Evolutionary conservation across 768 basidiomycete species (phyloP), one percentile per base, ranked within the genome.

Genomic region (Lactifluus volemus): DNA sequence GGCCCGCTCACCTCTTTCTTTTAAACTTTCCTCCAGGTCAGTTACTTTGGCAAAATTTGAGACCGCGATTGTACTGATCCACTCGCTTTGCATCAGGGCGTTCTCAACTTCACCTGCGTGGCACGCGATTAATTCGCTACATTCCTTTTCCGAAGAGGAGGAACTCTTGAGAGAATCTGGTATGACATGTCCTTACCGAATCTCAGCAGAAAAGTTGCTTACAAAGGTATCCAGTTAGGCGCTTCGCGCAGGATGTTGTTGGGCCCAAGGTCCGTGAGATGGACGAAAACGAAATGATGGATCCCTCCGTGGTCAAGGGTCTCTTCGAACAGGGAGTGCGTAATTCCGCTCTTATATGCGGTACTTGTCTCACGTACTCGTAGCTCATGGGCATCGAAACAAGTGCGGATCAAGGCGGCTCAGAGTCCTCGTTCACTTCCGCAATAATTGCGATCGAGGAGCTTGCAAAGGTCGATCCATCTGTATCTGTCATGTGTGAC

Each of bases 351-450:
- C 42, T 32, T 14, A 39, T 59, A 51, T 17, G 17, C 57, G 47
- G 25, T 41, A 42, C 53, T 48, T 34, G 32, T 44, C 45, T 61
- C 45, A 53, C 41, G 19, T 54, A 36, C 17, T 19, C 29, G 39
- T 49, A 97, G 93, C 82, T 98, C 50, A 99, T 99, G 97, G 96
- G 92, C 41, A 96, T 99, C 60, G 97, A 98, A 75, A 98, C 92
- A 7, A 81, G 80, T 51, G 80, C 81, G 17, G 91, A 87, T 25
- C 81, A 89, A 60, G 90, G 89, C 4, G 97, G 97, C 39, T 80
- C 95, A 4, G 95, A 89, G 68, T 87, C 83, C 34, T 92, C 92
- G 2, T 99, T 99, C 74, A 97, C 89, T 0, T 85, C 92, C 1
- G 95, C 97, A 19, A 92, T 99, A 67, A 93, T 99, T 67, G 90